Evolutionary conservation across 257 asterid genomes (phyloP).

Genomic region (Capsicum rhomboideum): DNA sequence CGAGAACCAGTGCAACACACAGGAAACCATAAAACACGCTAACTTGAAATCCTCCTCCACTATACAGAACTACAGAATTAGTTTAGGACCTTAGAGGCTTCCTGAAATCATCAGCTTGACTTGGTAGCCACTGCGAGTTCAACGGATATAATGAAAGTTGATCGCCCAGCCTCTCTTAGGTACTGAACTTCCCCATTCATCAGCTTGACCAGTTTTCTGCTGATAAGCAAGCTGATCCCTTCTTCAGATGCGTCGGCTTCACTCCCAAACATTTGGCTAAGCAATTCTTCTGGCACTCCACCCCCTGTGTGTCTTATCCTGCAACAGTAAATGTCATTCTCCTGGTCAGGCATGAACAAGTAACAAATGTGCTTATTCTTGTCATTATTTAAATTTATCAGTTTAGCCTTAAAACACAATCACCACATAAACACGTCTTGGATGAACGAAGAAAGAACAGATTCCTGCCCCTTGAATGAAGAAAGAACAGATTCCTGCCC

Average conservation of each 20-base stretch:
- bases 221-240: conserved; percentile 74
- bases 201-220: conserved; percentile 81
- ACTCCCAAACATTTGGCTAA: conserved; percentile 75
- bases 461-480: background rate
- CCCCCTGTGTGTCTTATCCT: conserved; percentile 84
- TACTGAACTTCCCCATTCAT: conserved; percentile 98
- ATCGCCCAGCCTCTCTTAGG: conserved; percentile 67
- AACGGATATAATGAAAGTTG: conserved; percentile 72
- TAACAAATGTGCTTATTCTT: background rate
- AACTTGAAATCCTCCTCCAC: background rate
- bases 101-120: conserved; percentile 4
- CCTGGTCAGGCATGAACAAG: background rate
- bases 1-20: background rate
- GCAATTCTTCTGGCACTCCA: conserved; percentile 69
- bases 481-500: background rate
- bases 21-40: background rate
- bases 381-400: background rate
- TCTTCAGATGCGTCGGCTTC: conserved; percentile 59
- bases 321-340: background rate
- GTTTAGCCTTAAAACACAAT: background rate
- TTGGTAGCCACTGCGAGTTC: conserved; percentile 70
- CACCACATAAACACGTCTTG: background rate
- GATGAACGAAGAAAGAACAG: background rate
- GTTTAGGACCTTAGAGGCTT: background rate
- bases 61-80: background rate